A percentile compares a stretch with the other conserved stretches of the same genome.
These are phyloP conservation scores for Sorghum bicolor DNA, from an alignment of 176 grass and related monocot genomes.

Conservation along the genomic window DNA sequence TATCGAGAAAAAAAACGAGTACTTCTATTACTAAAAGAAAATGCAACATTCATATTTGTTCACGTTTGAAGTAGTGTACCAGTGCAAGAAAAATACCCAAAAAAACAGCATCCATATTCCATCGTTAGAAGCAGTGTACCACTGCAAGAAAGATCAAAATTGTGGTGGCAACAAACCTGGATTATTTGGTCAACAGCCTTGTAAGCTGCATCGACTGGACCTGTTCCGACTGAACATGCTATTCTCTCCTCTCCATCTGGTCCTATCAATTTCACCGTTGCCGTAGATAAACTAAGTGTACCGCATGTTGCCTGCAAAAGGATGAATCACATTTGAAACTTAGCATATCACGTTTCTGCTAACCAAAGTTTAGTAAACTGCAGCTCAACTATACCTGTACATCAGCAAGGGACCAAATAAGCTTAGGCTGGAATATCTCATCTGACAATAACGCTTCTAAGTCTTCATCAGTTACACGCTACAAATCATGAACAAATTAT, in stretches of 20 bases:
- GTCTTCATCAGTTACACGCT: slow-evolving; percentile 92
- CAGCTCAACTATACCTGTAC: slow-evolving; percentile 57
- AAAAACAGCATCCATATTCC: neutral
- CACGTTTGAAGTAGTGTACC: neutral
- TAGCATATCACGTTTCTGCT: neutral
- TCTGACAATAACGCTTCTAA: slow-evolving; percentile 87
- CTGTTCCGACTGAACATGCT: slow-evolving; percentile 73
- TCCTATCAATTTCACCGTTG: slow-evolving; percentile 84
- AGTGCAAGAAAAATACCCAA: neutral
- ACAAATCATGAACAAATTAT: slow-evolving; percentile 9
- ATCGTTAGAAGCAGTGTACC: neutral
- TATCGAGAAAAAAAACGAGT: neutral
- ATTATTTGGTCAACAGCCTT: slow-evolving; percentile 93
- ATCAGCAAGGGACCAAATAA: slow-evolving; percentile 91
- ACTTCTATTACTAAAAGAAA: neutral
- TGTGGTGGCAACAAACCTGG: slow-evolving; percentile 40
- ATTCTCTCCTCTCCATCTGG: slow-evolving; percentile 78
- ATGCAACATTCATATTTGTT: neutral
- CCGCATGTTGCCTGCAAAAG: slow-evolving; percentile 75
- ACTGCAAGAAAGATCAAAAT: slow-evolving; percentile 1
- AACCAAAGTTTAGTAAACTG: neutral
- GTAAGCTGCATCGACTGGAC: slow-evolving; percentile 97
- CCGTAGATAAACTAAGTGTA: slow-evolving; percentile 83
- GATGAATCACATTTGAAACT: neutral
- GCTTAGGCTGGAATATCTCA: slow-evolving; percentile 93